Percentiles rank a stretch among this genome's conserved stretches.
Evolutionary conservation across 176 grass and related monocot genomes (phyloP).

Genomic region (bread wheat (Triticum aestivum)): IWGSC_CS_RefSeq_v2.1 NC_057805.1:31184737-31185236

Average conservation of each 20-base stretch:
- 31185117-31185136: constrained; percentile 9
- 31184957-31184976: constrained; percentile 11
- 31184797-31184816: not conserved
- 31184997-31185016: not conserved
- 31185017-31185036: constrained; percentile 4
- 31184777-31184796: constrained; percentile 5
- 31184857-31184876: not conserved
- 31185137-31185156: not conserved
- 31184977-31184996: not conserved
- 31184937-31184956: not conserved
- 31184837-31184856: not conserved
- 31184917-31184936: not conserved
- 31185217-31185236: not conserved
- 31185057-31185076: not conserved
- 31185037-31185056: not conserved
- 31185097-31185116: not conserved
- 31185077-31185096: not conserved
- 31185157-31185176: constrained; percentile 9
- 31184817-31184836: constrained; percentile 10
- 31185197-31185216: not conserved
- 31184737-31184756: not conserved
- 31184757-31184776: not conserved
- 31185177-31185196: not conserved
- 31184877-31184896: not conserved
- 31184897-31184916: not conserved